Base-by-base conservation (phyloP, 805 yeast species). In the Myxozyma neotropica region DNA sequence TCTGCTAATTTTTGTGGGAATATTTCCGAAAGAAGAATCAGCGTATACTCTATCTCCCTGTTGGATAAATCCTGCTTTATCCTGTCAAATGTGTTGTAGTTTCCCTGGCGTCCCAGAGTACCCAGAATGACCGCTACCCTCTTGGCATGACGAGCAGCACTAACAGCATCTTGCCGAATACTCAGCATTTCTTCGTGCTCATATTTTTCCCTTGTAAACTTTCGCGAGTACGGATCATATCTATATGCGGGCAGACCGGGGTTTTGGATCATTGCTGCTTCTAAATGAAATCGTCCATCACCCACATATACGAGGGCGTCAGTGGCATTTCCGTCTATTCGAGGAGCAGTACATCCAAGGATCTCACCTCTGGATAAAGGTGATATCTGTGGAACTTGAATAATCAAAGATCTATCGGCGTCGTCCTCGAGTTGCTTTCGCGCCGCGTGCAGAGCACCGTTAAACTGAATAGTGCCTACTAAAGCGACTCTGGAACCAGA, bases 351-450 rank as follows among this genome's bases (percentile, higher is more conserved):
- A 72, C 99, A 94, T 0, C 99, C 99, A 15, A 94, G 77, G 0
- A 94, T 96, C 72, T 94, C 99, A 56, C 98, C 99, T 69, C 89
- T 90, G 1, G 97, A 91, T 4, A 94, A 74, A 0, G 99, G 99
- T 78, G 82, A 83, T 10, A 89, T 88, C 71, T 94, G 99, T 0
- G 99, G 98, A 1, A 98, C 87, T 3, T 84, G 79, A 1, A 88
- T 79, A 68, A 81, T 83, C 7, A 92, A 74, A 36, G 80, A 78
- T 8, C 72, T 24, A 21, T 52, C 50, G 19, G 53, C 73, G 10
- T 74, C 75, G 0, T 65, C 63, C 42, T 69, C 61, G 23, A 89
- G 74, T 58, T 81, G 83, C 44, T 82, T 83, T 64, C 83, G 82
- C 10, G 90, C 81, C 43, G 88, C 83, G 72, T 94, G 98, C 19